Base-by-base conservation (phyloP, 805 yeast genomes). In the Cyberlindnera misumaiensis region DNA sequence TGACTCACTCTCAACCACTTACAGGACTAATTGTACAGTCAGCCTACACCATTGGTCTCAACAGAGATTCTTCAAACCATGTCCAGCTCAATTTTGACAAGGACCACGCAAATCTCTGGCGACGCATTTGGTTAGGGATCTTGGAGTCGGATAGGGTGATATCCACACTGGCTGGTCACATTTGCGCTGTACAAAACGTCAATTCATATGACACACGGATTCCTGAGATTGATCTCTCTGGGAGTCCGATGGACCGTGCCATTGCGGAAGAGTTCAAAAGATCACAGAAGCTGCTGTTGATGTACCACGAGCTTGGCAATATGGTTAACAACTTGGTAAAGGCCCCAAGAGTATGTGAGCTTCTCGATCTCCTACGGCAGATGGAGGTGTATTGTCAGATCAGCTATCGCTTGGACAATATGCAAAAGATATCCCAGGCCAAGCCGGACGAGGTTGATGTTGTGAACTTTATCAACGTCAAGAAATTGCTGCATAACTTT, bases 21-120 rank as follows among this genome's bases (percentile, higher is more conserved):
- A 57, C 62, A 11, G 64, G 66, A 3, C 45, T 67, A 17, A 49
- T 67, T 11, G 50, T 65, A 9, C 75, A 72, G 40, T 65, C 68
- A 56, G 73, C 74, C 0, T 49, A 61, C 32, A 55, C 65, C 3
- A 48, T 72, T 24, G 79, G 78, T 0, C 52, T 75, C 30, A 64
- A 73, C 44, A 54, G 74, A 35, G 80, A 73, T 36, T 73, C 77
- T 0, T 58, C 59, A 6, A 41, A 45, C 6, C 60, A 50, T 30
- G 18, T 29, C 28, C 56, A 41, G 49, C 38, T 46, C 25, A 16
- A 16, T 2, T 44, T 36, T 17, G 51, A 49, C 27, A 29, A 24
- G 5, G 45, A 43, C 8, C 39, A 43, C 24, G 43, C 46, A 4
- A 50, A 54, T 25, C 30, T 49, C 2, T 53, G 55, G 55, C 45